Conservation (phyloP, 176 grass and related monocot genomes). For the Pharus latifolius region DNA sequence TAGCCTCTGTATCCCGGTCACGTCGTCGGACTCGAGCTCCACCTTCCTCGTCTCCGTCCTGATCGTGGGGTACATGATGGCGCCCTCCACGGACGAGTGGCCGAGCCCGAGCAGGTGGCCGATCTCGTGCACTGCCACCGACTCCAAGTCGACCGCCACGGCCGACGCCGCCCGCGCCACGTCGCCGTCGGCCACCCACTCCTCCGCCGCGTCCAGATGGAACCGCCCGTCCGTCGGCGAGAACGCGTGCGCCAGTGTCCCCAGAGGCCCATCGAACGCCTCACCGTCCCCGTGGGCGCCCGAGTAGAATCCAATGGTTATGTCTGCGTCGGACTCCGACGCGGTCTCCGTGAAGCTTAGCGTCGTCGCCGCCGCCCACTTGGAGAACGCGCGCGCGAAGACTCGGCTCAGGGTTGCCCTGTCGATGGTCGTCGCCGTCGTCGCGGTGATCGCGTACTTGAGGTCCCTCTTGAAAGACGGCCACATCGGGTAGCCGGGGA, state of each 20-base stretch:
- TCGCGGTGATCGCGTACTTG: conserved; percentile 50
- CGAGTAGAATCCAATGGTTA: conserved; percentile 69
- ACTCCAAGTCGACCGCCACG: conserved; percentile 69
- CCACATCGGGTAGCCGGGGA: conserved; percentile 60
- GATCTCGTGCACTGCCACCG: conserved; percentile 97
- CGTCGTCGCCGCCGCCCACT: conserved; percentile 54
- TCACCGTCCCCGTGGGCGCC: conserved; percentile 73
- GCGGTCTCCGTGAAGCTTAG: conserved; percentile 57
- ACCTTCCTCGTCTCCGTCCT: conserved; percentile 61
- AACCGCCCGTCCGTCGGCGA: conserved; percentile 85
- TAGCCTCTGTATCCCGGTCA: conserved; percentile 69
- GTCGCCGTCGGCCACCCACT: conserved; percentile 51
- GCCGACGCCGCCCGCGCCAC: conserved; percentile 3
- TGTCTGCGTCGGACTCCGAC: conserved; percentile 51
- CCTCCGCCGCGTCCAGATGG: conserved; percentile 80
- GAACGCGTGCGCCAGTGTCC: conserved; percentile 91
- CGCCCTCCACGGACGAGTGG: conserved; percentile 55
- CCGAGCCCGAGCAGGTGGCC: conserved; percentile 84
- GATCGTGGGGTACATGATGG: conserved; percentile 94
- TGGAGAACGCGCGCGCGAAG: conserved; percentile 61
- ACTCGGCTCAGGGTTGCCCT: conserved; percentile 30
- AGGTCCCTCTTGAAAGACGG: conserved; percentile 39
- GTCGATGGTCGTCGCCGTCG: conserved; percentile 54
- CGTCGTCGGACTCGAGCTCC: conserved; percentile 59
- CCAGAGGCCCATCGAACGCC: conserved; percentile 81